Conservation (phyloP, 2,329 filamentous ascomycete genomes). For the Penicillium sp. region DNA sequence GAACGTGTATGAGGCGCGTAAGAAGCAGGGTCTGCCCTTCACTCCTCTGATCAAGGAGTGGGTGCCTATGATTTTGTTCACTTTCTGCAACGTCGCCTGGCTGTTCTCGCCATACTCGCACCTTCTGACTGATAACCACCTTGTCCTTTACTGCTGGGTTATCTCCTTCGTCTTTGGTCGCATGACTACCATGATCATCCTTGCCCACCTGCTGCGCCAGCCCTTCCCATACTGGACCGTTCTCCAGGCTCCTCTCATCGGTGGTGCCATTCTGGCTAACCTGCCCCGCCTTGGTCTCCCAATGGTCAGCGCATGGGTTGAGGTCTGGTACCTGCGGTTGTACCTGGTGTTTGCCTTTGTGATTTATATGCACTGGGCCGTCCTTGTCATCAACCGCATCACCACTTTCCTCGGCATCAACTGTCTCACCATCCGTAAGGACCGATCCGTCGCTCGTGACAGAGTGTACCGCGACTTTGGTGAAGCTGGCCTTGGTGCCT, state of each 20-base stretch:
- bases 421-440: slow-evolving; percentile 74
- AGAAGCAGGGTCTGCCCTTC: slow-evolving; percentile 69
- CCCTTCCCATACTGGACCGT: slow-evolving; percentile 97
- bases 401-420: slow-evolving; percentile 92
- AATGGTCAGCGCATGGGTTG: slow-evolving; percentile 63
- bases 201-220: slow-evolving; percentile 89
- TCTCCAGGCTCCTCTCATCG: slow-evolving; percentile 81
- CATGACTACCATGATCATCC: slow-evolving; percentile 98
- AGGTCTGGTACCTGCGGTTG: slow-evolving; percentile 77
- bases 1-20: slow-evolving; percentile 79
- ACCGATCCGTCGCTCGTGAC: slow-evolving; percentile 35
- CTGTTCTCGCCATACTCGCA: slow-evolving; percentile 85
- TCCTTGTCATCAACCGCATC: slow-evolving; percentile 85
- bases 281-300: slow-evolving; percentile 74
- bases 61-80: slow-evolving; percentile 86
- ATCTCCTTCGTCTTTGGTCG: slow-evolving; percentile 97
- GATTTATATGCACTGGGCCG: slow-evolving; percentile 93
- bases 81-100: slow-evolving; percentile 74
- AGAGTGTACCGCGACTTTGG: slow-evolving; percentile 38
- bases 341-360: slow-evolving; percentile 81
- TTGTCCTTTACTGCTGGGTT: slow-evolving; percentile 88
- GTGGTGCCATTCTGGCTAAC: slow-evolving; percentile 80
- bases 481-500: slow-evolving; percentile 19
- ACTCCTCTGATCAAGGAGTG: slow-evolving; percentile 87
- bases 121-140: slow-evolving; percentile 77